These are phyloP conservation scores for Agaricus blazei DNA, from an alignment of 768 basidiomycete genomes.

Conservation along the genomic window DNA sequence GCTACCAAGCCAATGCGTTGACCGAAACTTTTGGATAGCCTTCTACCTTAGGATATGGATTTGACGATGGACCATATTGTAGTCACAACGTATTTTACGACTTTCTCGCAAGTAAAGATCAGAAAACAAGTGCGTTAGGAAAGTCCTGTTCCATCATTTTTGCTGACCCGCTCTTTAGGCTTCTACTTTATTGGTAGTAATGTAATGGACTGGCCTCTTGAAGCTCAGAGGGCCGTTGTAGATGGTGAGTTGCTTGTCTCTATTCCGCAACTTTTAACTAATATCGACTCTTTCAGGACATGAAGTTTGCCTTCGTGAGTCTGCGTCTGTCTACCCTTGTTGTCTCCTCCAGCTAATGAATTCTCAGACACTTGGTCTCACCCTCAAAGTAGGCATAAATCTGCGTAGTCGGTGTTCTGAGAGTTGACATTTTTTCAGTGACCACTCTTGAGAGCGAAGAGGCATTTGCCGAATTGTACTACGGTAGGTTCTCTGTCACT, in stretches of 20 bases:
- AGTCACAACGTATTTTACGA: conserved; percentile 61
- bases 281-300: conserved; percentile 30
- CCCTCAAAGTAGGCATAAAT: conserved; percentile 38
- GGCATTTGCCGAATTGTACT: conserved; percentile 77
- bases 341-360: background rate
- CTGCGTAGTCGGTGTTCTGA: background rate
- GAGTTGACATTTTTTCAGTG: conserved; percentile 29
- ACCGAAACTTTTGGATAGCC: conserved; percentile 28
- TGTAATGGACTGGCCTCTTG: conserved; percentile 49
- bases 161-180: conserved; percentile 24
- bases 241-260: conserved; percentile 34
- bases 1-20: background rate
- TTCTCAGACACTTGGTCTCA: conserved; percentile 49
- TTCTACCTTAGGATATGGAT: conserved; percentile 50
- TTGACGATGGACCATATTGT: conserved; percentile 65
- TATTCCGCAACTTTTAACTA: background rate
- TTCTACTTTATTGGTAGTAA: conserved; percentile 64
- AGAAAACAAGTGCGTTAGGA: conserved; percentile 50
- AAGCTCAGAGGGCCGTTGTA: conserved; percentile 45
- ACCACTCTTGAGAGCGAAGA: conserved; percentile 56
- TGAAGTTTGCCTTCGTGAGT: conserved; percentile 58
- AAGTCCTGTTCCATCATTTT: background rate
- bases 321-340: background rate
- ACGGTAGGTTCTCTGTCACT: conserved; percentile 37
- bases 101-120: conserved; percentile 43